Evolutionary conservation across 352 stramenopile species (phyloP).

Genomic region (Phytopythium kandeliae): DNA sequence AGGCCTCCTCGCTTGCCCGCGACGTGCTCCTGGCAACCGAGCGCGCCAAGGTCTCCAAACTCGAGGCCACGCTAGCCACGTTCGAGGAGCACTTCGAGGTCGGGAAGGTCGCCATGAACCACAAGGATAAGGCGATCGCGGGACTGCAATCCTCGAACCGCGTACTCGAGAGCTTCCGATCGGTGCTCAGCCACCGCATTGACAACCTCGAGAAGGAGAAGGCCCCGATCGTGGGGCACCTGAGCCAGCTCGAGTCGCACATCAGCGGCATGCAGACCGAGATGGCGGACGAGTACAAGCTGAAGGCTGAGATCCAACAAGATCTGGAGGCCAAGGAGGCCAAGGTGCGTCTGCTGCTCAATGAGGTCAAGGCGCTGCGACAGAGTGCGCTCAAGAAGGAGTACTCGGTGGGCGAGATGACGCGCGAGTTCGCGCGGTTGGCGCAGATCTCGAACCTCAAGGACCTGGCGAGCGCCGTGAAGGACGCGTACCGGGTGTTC

Average conservation of each 20-base stretch:
- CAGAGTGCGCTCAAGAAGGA: constrained; percentile 78
- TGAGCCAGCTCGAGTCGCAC: constrained; percentile 47
- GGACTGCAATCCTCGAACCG: constrained; percentile 68
- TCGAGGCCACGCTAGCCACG: constrained; percentile 57
- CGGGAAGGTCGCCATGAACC: constrained; percentile 52
- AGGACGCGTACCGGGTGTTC: constrained; percentile 71
- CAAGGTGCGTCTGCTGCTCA: constrained; percentile 66
- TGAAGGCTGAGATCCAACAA: constrained; percentile 53
- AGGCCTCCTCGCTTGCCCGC: constrained; percentile 53
- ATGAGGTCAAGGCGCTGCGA: constrained; percentile 71
- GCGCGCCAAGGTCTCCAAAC: constrained; percentile 49
- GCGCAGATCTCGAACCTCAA: constrained; percentile 73
- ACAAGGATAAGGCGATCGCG: constrained; percentile 69
- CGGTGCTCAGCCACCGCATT: constrained; percentile 69
- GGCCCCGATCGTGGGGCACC: constrained; percentile 59
- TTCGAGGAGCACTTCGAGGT: constrained; percentile 75
- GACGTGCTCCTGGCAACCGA: constrained; percentile 75
- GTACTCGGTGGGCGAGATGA: constrained; percentile 75
- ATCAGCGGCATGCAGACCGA: constrained; percentile 79
- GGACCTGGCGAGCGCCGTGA: constrained; percentile 73
- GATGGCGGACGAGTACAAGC: constrained; percentile 62
- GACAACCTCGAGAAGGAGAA: constrained; percentile 71
- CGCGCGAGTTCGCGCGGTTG: constrained; percentile 64
- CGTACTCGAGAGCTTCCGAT: constrained; percentile 79
- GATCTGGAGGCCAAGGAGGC: constrained; percentile 67